Evolutionary conservation across 2,329 filamentous ascomycete genomes (phyloP).

Genomic region (Phialophora macrospora): DNA sequence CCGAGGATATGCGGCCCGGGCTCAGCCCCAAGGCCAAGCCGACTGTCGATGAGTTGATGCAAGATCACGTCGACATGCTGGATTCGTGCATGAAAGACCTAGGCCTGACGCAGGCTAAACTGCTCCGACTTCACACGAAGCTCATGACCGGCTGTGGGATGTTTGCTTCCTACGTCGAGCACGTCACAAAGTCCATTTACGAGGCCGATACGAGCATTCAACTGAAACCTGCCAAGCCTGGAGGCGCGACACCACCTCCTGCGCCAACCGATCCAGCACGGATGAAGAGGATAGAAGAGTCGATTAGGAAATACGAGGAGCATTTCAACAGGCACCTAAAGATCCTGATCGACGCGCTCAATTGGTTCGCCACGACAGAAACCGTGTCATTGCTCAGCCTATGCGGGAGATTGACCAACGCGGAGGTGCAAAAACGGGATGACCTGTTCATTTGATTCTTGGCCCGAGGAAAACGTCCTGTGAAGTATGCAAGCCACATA

Average conservation of each 20-base stretch:
- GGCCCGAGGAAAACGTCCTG: background rate
- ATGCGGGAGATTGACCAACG: constrained; percentile 70
- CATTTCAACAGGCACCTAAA: constrained; percentile 92
- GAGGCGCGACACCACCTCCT: constrained; percentile 36
- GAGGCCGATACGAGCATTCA: constrained; percentile 69
- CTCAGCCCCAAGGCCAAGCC: constrained; percentile 57
- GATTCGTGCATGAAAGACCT: constrained; percentile 98
- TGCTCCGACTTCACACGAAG: constrained; percentile 93
- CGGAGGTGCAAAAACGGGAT: constrained; percentile 39
- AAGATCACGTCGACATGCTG: constrained; percentile 97
- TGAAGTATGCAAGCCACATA: background rate
- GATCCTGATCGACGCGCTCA: constrained; percentile 89
- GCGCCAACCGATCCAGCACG: constrained; percentile 58
- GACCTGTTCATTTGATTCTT: constrained; percentile 31
- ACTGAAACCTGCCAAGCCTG: constrained; percentile 25
- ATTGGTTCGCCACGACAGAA: constrained; percentile 96
- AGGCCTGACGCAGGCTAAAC: constrained; percentile 96
- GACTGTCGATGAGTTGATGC: constrained; percentile 97
- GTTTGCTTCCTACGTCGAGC: constrained; percentile 88
- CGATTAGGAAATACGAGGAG: constrained; percentile 86
- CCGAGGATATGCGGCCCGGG: constrained; percentile 28
- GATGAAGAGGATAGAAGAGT: constrained; percentile 80
- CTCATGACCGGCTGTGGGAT: constrained; percentile 94
- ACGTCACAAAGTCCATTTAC: constrained; percentile 81
- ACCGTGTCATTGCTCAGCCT: constrained; percentile 91